A percentile compares a stretch with the other conserved stretches of the same genome.
These are phyloP conservation scores for Colletotrichum echinochloae DNA, from an alignment of 2,329 filamentous ascomycete species.

Conservation along the genomic window DNA sequence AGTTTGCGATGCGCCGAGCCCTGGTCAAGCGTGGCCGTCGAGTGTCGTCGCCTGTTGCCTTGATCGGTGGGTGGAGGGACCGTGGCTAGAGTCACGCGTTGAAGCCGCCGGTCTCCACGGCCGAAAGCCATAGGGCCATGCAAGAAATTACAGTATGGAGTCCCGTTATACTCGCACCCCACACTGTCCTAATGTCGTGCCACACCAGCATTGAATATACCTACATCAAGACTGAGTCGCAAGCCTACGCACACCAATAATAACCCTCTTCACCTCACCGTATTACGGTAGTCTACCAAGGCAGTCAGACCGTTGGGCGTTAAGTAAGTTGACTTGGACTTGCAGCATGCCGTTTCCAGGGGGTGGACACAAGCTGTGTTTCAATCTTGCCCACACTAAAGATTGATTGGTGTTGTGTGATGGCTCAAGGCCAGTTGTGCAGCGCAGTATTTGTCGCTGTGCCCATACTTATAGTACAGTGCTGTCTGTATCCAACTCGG, in stretches of 20 bases:
- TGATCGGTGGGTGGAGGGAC: constrained; percentile 12
- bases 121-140: constrained; percentile 4
- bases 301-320: too few species aligned
- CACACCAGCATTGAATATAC: neutral
- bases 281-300: too few species aligned
- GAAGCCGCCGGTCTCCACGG: constrained; percentile 14
- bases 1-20: constrained; percentile 10
- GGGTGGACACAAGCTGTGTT: neutral
- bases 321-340: neutral
- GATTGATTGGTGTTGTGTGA: neutral
- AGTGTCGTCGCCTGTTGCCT: constrained; percentile 20
- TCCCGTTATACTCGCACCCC: accelerated
- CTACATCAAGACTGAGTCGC: too few species aligned
- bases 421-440: neutral
- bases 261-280: too few species aligned
- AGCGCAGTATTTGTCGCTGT: neutral
- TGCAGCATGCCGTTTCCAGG: too few species aligned
- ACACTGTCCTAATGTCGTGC: constrained; percentile 7
- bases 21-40: constrained; percentile 3
- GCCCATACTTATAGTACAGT: neutral
- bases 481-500: neutral
- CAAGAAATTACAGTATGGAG: neutral
- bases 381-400: neutral
- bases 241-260: neutral
- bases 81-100: constrained; percentile 25